Evolutionary conservation across 2,329 filamentous ascomycete genomes (phyloP), one percentile per base, ranked within the genome.

Genomic region (Cladosporium halotolerans): DNA sequence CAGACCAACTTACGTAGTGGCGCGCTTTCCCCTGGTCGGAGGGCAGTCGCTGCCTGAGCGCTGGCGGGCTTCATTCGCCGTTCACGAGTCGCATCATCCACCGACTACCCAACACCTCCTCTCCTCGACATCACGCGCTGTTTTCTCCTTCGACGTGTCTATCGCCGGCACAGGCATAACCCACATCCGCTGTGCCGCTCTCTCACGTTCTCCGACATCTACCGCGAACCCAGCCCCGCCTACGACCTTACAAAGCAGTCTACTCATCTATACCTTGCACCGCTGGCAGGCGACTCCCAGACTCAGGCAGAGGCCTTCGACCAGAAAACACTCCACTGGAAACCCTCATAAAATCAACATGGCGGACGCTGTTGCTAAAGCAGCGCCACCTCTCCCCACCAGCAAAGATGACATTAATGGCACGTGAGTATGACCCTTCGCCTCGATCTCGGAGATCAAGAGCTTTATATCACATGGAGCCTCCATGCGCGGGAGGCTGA

Each of bases 341-440:
- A 32, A 16, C 16, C 3, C 39, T 34, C 45, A 19, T 38, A 34
- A 8, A 39, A 3, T 14, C 31, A 48, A 7, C 8, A 55, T 51
- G 47, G 47, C 48, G 34, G 41, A 49, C 31, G 31, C 43, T 33
- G 47, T 38, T 32, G 47, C 48, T 13, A 50, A 49, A 43, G 36
- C 41, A 13, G 55, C 63, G 40, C 65, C 66, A 23, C 58, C 65
- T 11, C 63, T 67, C 58, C 67, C 68, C 6, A 67, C 63, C 32
- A 60, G 60, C 51, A 71, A 70, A 54, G 68, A 71, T 54, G 68
- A 71, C 48, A 67, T 70, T 52, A 62, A 66, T 52, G 66, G 66
- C 60, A 71, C 68, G 48, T 63, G 49, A 59, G 60, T 63, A 41
- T 45, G 19, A 43, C n/a, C n/a, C 34, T n/a, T 38, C 23, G 23